A percentile compares a stretch with the other conserved stretches of the same genome.
phyloP scores from a whole-genome alignment of 768 basidiomycete species.

The Agaricus subrufescens region DNA sequence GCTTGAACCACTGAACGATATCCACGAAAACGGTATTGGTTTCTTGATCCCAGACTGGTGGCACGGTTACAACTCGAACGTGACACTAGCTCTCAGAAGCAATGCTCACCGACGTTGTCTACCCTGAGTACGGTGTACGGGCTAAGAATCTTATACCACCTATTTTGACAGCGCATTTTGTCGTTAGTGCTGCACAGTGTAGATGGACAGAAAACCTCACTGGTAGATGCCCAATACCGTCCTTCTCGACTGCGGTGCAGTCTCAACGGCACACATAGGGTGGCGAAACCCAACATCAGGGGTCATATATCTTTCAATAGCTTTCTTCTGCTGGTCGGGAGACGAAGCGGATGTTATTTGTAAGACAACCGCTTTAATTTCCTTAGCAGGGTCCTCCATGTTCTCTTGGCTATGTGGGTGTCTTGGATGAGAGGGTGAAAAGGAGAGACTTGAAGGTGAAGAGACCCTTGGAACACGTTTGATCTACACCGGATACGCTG shows the following conservation, averaged over 20 bases:
- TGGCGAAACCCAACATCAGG: slow-evolving; percentile 55
- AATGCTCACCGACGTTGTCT: slow-evolving; percentile 33
- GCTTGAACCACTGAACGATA: slow-evolving; percentile 46
- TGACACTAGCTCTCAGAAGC: not conserved
- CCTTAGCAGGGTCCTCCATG: slow-evolving; percentile 52
- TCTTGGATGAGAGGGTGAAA: not conserved
- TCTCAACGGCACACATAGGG: slow-evolving; percentile 46
- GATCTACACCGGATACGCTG: too few relatives aligned
- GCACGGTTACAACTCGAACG: not conserved
- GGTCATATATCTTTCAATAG: slow-evolving; percentile 46
- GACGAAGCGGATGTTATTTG: slow-evolving; percentile 43
- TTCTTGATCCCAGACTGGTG: slow-evolving; percentile 44
- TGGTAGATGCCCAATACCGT: slow-evolving; percentile 55
- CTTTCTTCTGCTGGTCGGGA: slow-evolving; percentile 43
- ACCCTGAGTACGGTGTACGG: slow-evolving; percentile 41
- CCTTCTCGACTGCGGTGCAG: slow-evolving; percentile 48
- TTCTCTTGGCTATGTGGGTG: not conserved
- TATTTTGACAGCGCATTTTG: slow-evolving; percentile 13
- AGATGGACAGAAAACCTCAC: slow-evolving; percentile 24
- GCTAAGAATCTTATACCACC: slow-evolving; percentile 64
- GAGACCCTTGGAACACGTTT: too few relatives aligned
- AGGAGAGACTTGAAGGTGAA: not conserved
- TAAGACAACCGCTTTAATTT: slow-evolving; percentile 40
- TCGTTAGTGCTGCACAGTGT: too few relatives aligned
- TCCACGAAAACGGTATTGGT: slow-evolving; percentile 44